Percentiles rank a stretch among this genome's conserved stretches.
Conservation (phyloP, 805 yeast species). For the Metschnikowia vanudenii region DNA sequence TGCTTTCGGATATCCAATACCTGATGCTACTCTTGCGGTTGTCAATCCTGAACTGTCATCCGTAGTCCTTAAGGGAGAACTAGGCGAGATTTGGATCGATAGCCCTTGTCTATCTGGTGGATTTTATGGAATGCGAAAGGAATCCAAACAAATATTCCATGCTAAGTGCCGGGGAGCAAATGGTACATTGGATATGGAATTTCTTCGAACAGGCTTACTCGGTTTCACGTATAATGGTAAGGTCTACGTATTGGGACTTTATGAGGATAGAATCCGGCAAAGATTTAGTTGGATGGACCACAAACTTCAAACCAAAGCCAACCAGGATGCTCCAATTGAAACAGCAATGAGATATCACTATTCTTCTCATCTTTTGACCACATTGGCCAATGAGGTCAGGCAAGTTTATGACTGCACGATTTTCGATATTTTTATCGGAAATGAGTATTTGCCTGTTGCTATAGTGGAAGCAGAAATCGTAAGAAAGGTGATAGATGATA, state of each 20-base stretch:
- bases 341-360: conserved; percentile 65
- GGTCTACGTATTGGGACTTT: conserved; percentile 81
- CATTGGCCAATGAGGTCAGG: conserved; percentile 76
- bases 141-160: conserved; percentile 74
- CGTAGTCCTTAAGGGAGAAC: conserved; percentile 69
- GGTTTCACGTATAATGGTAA: conserved; percentile 89
- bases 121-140: conserved; percentile 67
- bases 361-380: conserved; percentile 80
- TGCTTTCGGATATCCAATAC: conserved; percentile 91
- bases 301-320: conserved; percentile 30
- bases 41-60: conserved; percentile 90
- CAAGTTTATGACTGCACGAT: conserved; percentile 88
- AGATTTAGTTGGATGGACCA: conserved; percentile 65
- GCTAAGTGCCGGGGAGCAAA: conserved; percentile 74
- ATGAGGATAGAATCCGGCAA: conserved; percentile 89
- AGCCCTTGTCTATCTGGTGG: conserved; percentile 90
- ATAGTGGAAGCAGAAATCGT: conserved; percentile 69
- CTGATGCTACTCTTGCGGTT: conserved; percentile 89
- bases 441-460: conserved; percentile 80
- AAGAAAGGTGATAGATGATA: conserved; percentile 35
- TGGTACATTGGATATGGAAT: conserved; percentile 71
- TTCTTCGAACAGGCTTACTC: conserved; percentile 83
- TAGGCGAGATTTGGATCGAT: conserved; percentile 98
- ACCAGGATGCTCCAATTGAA: conserved; percentile 34
- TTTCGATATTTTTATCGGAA: conserved; percentile 77